Evolutionary conservation across 2,329 filamentous ascomycete species (phyloP), one percentile per base, ranked within the genome.

Genomic region (Phoma sp.): DNA sequence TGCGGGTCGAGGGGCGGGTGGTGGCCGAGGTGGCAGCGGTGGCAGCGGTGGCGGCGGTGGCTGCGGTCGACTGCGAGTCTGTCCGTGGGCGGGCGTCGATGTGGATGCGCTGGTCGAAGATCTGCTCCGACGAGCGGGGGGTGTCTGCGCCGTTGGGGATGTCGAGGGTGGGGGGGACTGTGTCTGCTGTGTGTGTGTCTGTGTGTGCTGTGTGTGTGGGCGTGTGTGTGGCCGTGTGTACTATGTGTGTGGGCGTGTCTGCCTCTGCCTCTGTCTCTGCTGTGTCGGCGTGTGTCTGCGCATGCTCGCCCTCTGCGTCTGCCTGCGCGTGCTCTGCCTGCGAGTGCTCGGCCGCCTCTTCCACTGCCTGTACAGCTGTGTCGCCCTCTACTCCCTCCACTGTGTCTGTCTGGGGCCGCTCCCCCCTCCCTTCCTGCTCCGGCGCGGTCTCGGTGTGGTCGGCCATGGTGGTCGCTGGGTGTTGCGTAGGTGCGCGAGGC

Each of bases 1-100:
- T 96, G 81, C 96, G 89, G 66, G 86, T 89, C 72, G 86, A 84
- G 68, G 81, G 80, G 37, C 81, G 76, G 12, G 80, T 79, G 10
- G 80, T 81, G 3, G 80, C 77, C n/a, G n/a, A n/a, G n/a, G n/a
- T n/a, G n/a, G n/a, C n/a, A n/a, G n/a, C n/a, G n/a, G 80, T 80
- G 21, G 51, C 18, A 9, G 49, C 25, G 20, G 80, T 79, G 10
- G 80, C 81, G 3, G 80, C 77, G 17, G 81, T 82, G 23, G 70
- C 70, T 7, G 59, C 65, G 2, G 84, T 86, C 15, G 85, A 86
- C 59, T 83, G 79, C 25, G 85, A 87, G 71, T 86, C 84, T 14
- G 85, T 87, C 53, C 85, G 80, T 51, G 77, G 66, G 50, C 83
- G 79, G 42, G 49, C 56, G 26, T 57, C 59, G 37, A 56, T 28